phyloP scores from a whole-genome alignment of 2,329 filamentous ascomycete species.

The Botrytis tulipae region DNA sequence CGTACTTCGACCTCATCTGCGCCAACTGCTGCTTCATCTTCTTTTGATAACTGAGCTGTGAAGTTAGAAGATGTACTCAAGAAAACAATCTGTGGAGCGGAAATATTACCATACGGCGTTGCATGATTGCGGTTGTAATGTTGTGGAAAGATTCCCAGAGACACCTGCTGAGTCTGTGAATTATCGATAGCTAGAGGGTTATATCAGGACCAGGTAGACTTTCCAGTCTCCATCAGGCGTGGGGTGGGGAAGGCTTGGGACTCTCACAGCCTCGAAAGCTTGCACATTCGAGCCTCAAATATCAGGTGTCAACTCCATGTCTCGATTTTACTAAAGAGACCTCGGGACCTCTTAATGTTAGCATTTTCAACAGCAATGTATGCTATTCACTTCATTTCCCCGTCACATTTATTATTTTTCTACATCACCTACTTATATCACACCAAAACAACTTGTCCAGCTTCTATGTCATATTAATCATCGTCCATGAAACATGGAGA shows the following conservation, averaged over 20 bases:
- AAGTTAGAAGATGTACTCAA: background rate
- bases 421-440: background rate
- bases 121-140: constrained; percentile 21
- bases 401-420: background rate
- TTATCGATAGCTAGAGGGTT: background rate
- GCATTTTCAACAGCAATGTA: background rate
- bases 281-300: background rate
- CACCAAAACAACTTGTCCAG: background rate
- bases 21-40: constrained; percentile 74
- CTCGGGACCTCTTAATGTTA: background rate
- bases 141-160: background rate
- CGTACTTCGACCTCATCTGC: constrained; percentile 89
- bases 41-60: constrained; percentile 70
- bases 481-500: background rate
- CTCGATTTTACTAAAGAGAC: too few relatives aligned
- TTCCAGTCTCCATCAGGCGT: background rate
- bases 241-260: background rate
- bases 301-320: background rate
- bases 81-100: background rate
- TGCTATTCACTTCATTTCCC: background rate
- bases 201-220: background rate
- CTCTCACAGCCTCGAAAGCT: background rate
- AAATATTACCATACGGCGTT: constrained; percentile 31
- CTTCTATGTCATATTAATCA: background rate
- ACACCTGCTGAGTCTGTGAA: background rate